A percentile compares a stretch with the other conserved stretches of the same genome.
These are phyloP conservation scores for Stropharia rugosoannulata DNA, from an alignment of 768 basidiomycete species.

Conservation along the genomic window DNA sequence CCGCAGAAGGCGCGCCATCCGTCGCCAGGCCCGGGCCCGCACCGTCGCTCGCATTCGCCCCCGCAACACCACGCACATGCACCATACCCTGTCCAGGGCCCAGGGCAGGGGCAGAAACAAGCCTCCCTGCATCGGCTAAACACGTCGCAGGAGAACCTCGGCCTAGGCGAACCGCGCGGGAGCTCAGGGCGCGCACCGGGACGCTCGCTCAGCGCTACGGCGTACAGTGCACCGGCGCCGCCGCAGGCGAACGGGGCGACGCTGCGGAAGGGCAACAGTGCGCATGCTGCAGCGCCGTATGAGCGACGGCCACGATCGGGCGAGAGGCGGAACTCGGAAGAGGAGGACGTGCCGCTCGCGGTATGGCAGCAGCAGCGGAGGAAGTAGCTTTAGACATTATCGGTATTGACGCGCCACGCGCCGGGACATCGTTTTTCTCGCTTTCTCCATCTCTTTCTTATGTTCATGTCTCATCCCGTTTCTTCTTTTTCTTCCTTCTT, in stretches of 20 bases:
- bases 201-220: constrained; percentile 76
- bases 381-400: constrained; percentile 33
- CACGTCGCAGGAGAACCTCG: constrained; percentile 34
- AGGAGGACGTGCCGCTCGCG: constrained; percentile 81
- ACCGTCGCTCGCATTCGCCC: constrained; percentile 49
- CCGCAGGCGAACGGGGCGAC: constrained; percentile 46
- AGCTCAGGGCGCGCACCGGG: constrained; percentile 44
- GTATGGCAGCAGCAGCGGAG: constrained; percentile 77
- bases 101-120: constrained; percentile 17
- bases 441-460: not conserved
- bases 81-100: constrained; percentile 8
- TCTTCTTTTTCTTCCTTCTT: constrained; percentile 3
- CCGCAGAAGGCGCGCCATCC: constrained; percentile 7
- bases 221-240: constrained; percentile 32
- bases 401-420: not conserved
- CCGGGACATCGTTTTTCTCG: not conserved
- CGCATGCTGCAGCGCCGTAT: constrained; percentile 48
- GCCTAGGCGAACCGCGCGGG: constrained; percentile 15
- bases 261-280: constrained; percentile 64
- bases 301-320: constrained; percentile 18
- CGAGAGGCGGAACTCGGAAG: constrained; percentile 43
- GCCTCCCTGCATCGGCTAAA: constrained; percentile 34
- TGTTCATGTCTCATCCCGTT: not conserved
- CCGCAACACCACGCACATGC: constrained; percentile 33
- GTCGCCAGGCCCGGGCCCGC: constrained; percentile 31